A percentile compares a stretch with the other conserved stretches of the same genome.
Evolutionary conservation across 768 basidiomycete species (phyloP).

Genomic region (Russula sp.): DNA sequence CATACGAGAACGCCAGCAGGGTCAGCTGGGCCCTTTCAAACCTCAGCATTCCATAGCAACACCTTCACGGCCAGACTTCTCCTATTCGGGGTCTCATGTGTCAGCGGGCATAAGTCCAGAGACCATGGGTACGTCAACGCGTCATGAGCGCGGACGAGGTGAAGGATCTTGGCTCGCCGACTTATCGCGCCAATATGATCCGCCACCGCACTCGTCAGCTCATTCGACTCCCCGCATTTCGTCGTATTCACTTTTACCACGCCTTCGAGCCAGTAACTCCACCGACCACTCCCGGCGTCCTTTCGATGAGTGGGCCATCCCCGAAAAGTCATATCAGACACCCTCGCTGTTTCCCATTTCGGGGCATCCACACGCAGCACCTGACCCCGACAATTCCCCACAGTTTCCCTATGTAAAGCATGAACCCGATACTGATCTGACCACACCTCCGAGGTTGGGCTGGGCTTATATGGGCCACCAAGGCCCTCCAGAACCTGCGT

Average conservation of each 20-base stretch:
- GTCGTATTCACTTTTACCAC: not conserved
- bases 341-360: conserved; percentile 2
- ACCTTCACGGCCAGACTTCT: conserved; percentile 7
- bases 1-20: not conserved
- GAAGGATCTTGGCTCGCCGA: conserved; percentile 9
- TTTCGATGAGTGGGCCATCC: not conserved
- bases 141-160: conserved; percentile 1
- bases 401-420: conserved; percentile 13
- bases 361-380: not conserved
- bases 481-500: not conserved
- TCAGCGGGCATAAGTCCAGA: not conserved
- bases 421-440: conserved; percentile 16
- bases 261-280: conserved; percentile 3
- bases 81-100: not conserved
- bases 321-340: not conserved
- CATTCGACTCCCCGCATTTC: conserved; percentile 15
- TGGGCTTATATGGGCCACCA: conserved; percentile 13
- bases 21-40: not conserved
- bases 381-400: not conserved
- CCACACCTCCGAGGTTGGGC: conserved; percentile 4
- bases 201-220: not conserved
- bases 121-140: not conserved
- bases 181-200: conserved; percentile 5
- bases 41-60: conserved; percentile 4
- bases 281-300: not conserved